Evolutionary conservation across 805 yeast species (phyloP), one percentile per base, ranked within the genome.

Genomic region (Wickerhamomyces pijperi): DNA sequence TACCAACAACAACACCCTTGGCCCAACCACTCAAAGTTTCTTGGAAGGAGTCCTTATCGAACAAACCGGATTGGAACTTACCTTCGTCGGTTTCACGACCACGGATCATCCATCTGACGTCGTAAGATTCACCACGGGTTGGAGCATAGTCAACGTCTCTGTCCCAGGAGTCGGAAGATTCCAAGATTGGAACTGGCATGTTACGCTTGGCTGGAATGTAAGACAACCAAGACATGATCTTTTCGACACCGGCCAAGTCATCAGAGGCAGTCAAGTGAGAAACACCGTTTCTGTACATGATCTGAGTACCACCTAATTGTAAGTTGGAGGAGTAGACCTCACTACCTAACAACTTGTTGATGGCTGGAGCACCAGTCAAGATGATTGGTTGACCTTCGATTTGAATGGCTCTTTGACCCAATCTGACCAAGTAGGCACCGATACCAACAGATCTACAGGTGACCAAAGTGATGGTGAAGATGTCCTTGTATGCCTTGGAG

Each of bases 401-500:
- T 68, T 92, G 99, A 54, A 92, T 88, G 34, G 97, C 94, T 72
- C 99, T 82, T 72, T 92, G 97, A 56, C 99, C 99, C 50, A 92
- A 74, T 65, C 99, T 82, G 33, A 92, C 98, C 59, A 92, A 72
- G 60, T 92, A 92, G 35, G 99, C 99, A 70, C 99, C 99, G 61
- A 92, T 92, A 80, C 99, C 99, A 55, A 92, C 99, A 38, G 97
- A 88, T 73, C 99, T 81, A 69, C 97, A 88, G n/a, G 98, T 92
- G 40, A 92, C 98, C 61, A 92, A 72, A n/a, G 98, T 90, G 43
- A 88, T 77, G 17, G 99, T 92, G 70, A 92, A 92, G 46, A 92
- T 92, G 58, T 92, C 99, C 61, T 84, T 83, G 76, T 92, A 92
- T 17, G 98, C 98, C 60, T 86, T 80, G 12, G 97, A 84, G 36